Base-by-base conservation (phyloP, 2,329 filamentous ascomycete genomes). In the Trichoderma sp. region DNA sequence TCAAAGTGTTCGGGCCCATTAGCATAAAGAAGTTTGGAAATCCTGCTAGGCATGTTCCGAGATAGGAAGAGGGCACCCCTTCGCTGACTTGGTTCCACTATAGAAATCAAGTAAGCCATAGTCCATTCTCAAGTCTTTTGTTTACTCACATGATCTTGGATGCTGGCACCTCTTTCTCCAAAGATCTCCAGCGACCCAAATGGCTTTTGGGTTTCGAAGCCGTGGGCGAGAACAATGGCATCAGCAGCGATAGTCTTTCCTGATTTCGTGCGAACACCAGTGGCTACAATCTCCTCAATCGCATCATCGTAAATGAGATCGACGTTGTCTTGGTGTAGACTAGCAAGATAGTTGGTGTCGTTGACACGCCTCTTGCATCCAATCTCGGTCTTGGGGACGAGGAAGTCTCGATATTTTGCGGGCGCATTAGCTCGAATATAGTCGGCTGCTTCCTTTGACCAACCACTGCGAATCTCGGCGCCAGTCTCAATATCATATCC, bases 191-290 rank as follows among this genome's bases (percentile, higher is more conserved):
- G 80, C 0, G 82, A 83, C 39, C 78, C 81, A 5, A 86, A 72
- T 67, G 83, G 79, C 60, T 81, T 81, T 61, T 82, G 80, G 1
- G 84, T 84, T 55, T 82, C 78, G 58, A 85, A 86, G 0, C 84
- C 83, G 34, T 80, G 84, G 0, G 84, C 84, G 2, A 85, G 77
- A 10, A 86, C 74, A 66, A 86, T 83, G 4, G 73, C 76, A 68
- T 77, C 74, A 0, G 75, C 74, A 1, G 60, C 4, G 76, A 76
- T 49, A 2, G 71, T 16, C n/a, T 68, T 69, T 1, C 74, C 72
- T 0, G 73, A 74, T 3, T 46, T 37, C 3, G 73, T 75, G 0
- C 72, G 69, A 1, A 75, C 68, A 0, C 74, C 72, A 8, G 56
- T 54, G 4, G 55, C 6, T 7, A 73, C 66, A 2, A 77, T 66